A percentile compares a stretch with the other conserved stretches of the same genome.
These are phyloP conservation scores for Celoporthe dispersa DNA, from an alignment of 2,329 filamentous ascomycete species.

Conservation along the genomic window DNA sequence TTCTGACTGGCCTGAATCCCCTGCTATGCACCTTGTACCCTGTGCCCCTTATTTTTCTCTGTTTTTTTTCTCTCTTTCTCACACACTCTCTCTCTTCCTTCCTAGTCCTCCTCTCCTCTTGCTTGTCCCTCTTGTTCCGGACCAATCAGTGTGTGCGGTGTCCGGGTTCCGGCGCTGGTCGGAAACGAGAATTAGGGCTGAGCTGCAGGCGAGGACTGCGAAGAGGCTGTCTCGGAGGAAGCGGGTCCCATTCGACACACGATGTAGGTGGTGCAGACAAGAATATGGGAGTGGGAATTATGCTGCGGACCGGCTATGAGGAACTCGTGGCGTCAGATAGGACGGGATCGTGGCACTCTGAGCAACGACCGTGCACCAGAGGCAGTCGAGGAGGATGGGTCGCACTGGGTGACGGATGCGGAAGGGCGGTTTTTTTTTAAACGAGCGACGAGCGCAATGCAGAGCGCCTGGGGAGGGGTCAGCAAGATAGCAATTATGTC, in stretches of 20 bases:
- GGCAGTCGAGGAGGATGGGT: constrained; percentile 12
- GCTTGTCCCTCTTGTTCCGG: constrained; percentile 11
- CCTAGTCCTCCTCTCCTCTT: constrained; percentile 7
- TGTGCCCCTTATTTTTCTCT: background rate
- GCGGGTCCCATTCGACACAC: constrained; percentile 26
- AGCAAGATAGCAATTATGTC: constrained; percentile 19
- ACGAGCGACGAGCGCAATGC: constrained; percentile 29
- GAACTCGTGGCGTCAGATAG: constrained; percentile 25
- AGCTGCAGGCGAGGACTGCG: constrained; percentile 14
- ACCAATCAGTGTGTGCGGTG: constrained; percentile 6
- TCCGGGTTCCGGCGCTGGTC: constrained; percentile 15
- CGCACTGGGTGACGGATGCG: constrained; percentile 18
- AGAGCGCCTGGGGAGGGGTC: constrained; percentile 26
- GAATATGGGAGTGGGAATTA: constrained; percentile 14
- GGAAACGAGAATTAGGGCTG: constrained; percentile 15
- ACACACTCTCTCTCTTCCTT: background rate
- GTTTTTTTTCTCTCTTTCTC: background rate
- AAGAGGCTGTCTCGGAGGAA: constrained; percentile 21
- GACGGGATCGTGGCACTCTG: constrained; percentile 23
- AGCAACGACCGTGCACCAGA: constrained; percentile 19
- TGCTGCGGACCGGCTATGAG: constrained; percentile 16
- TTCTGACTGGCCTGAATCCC: constrained; percentile 20
- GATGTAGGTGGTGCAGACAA: constrained; percentile 23
- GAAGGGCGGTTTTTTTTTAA: constrained; percentile 12
- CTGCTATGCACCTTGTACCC: constrained; percentile 17